phyloP scores from a whole-genome alignment of 169 alveolate species.

The Cystoisospora suis region DNA sequence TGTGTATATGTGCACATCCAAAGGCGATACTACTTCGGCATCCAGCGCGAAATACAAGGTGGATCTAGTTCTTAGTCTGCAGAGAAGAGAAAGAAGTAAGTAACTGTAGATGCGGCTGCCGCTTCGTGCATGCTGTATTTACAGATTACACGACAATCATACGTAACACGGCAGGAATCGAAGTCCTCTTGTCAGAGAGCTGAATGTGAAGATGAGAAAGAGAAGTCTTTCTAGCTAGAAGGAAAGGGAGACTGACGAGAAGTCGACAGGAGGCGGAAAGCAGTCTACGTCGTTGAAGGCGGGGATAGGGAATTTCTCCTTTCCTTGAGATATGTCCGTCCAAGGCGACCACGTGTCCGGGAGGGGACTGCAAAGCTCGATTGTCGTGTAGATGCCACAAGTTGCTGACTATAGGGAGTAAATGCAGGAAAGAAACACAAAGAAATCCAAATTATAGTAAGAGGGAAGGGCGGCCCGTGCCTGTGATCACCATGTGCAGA shows the following conservation, averaged over 20 bases:
- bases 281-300: conserved; percentile 78
- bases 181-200: background rate
- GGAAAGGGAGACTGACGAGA: conserved; percentile 67
- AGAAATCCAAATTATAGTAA: background rate
- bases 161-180: background rate
- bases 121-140: too few species aligned
- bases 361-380: conserved; percentile 75
- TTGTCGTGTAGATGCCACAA: conserved; percentile 74
- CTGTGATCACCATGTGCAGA: too few species aligned
- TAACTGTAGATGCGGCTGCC: too few species aligned
- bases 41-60: too few species aligned
- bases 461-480: too few species aligned
- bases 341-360: conserved; percentile 78
- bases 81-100: too few species aligned
- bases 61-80: too few species aligned
- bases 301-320: conserved; percentile 76
- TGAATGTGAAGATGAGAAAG: background rate
- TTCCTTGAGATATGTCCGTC: conserved; percentile 80
- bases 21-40: too few species aligned
- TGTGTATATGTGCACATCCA: too few species aligned
- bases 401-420: conserved; percentile 59
- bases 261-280: conserved; percentile 78
- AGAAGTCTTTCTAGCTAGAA: background rate
- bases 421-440: background rate
- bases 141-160: too few species aligned